Evolutionary conservation across 208 protist genomes (phyloP), one percentile per base, ranked within the genome.

Genomic region (Porcisia deanei): DNA sequence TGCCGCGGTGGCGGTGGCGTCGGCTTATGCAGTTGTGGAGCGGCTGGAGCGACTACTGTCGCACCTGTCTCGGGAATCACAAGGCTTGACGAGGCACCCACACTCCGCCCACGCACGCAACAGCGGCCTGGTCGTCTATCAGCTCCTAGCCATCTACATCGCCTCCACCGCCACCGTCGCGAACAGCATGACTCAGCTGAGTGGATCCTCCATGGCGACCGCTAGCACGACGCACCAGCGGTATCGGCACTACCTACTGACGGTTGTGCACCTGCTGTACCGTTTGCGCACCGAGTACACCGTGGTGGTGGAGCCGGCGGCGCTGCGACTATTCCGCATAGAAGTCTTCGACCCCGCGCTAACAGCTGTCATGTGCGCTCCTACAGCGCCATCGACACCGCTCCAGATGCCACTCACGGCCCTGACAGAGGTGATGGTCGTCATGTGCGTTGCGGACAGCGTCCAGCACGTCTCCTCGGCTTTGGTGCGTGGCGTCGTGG

Each of bases 381-480:
- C 45, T 10, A 39, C 20, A 9, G 61, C 54, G 43, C 60, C 73
- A 37, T 47, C 65, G 34, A 34, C 45, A 49, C 25, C 55, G 54
- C 47, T 71, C 68, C 69, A 63, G 63, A 69, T 93, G 65, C 70
- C 85, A 49, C 88, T 93, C 30, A 84, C 78, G 0, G 81, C 84
- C 47, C 66, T 96, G 61, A 83, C 82, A 20, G 92, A 96, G 64
- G 83, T 94, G 16, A 87, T 88, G 8, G 84, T 88, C 14, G 88
- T 96, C 22, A 93, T 93, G 87, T 94, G 87, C 54, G 79, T 84
- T 18, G 77, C 77, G 18, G 78, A 84, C 20, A 93, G 88, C 22
- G 88, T 94, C 61, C 90, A 94, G 77, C 85, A 88, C 76, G 70
- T 96, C 25, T 91, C 92, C 14, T 47, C 43, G 0, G 66, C 77